phyloP scores from a whole-genome alignment of 148 eudicot species.

The Camellia sinensis region DNA sequence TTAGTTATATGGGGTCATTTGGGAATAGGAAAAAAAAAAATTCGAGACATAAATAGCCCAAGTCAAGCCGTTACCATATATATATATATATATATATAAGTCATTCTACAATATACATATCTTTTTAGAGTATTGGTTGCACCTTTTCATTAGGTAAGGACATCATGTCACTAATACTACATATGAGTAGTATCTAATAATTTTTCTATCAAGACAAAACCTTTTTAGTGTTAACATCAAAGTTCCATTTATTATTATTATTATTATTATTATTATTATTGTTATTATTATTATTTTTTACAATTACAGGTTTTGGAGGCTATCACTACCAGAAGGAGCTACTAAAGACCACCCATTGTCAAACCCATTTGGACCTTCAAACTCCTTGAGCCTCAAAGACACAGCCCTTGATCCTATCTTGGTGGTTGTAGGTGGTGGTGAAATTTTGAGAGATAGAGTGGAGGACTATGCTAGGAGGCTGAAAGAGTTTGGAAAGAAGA shows the following conservation, averaged over 20 bases:
- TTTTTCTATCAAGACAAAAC: too few relatives aligned
- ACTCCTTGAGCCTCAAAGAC: slow-evolving; percentile 41
- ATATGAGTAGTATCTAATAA: too few relatives aligned
- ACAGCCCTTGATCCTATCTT: slow-evolving; percentile 48
- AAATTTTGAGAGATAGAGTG: slow-evolving; percentile 55
- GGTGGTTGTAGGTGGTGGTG: slow-evolving; percentile 50
- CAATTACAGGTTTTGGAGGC: slow-evolving; percentile 13
- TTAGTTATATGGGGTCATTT: too few relatives aligned
- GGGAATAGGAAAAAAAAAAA: too few relatives aligned
- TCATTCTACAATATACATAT: too few relatives aligned
- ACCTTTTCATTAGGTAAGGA: too few relatives aligned
- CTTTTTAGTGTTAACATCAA: too few relatives aligned
- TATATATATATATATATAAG: too few relatives aligned
- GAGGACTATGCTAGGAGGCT: slow-evolving; percentile 44
- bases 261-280: not conserved
- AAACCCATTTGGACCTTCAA: slow-evolving; percentile 58
- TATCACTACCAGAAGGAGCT: slow-evolving; percentile 18
- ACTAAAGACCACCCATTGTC: slow-evolving; percentile 51
- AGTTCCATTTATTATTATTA: not conserved
- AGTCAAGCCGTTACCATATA: too few relatives aligned
- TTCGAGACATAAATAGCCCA: too few relatives aligned
- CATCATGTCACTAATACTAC: too few relatives aligned
- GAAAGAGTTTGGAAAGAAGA: slow-evolving; percentile 40
- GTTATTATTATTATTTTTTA: not conserved
- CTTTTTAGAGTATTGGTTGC: too few relatives aligned